These are phyloP conservation scores for Microbotryum saponariae DNA, from an alignment of 1,284 basidiomycete species.

Conservation along the genomic window DNA sequence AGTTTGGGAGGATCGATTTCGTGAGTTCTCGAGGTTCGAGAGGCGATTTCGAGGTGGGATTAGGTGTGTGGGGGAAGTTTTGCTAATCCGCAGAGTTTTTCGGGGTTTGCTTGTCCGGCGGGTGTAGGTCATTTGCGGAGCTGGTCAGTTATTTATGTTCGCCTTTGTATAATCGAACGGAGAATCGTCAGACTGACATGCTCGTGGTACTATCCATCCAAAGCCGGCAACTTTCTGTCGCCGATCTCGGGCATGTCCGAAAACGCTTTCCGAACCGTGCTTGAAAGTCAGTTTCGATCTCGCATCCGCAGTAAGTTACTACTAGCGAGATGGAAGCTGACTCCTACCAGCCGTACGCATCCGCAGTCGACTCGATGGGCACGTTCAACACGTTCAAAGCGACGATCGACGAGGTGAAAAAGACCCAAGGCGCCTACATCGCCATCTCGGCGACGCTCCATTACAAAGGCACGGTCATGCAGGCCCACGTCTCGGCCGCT, in stretches of 20 bases:
- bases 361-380: slow-evolving; percentile 54
- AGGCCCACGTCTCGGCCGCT: slow-evolving; percentile 87
- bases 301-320: slow-evolving; percentile 40
- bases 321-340: too few relatives aligned
- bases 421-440: slow-evolving; percentile 71
- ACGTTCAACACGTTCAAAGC: slow-evolving; percentile 93
- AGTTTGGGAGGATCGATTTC: slow-evolving; percentile 84
- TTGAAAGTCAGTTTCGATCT: slow-evolving; percentile 73
- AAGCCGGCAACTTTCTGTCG: slow-evolving; percentile 41
- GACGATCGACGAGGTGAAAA: slow-evolving; percentile 64
- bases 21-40: slow-evolving; percentile 37
- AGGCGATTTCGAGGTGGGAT: too few relatives aligned
- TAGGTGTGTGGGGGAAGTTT: too few relatives aligned
- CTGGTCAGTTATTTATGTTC: background rate
- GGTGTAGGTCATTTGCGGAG: slow-evolving; percentile 51
- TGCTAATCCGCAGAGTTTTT: too few relatives aligned
- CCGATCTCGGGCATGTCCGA: slow-evolving; percentile 47
- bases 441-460: slow-evolving; percentile 88
- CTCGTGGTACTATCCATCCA: background rate
- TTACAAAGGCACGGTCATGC: slow-evolving; percentile 78
- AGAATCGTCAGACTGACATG: background rate
- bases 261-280: slow-evolving; percentile 83
- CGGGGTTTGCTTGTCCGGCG: too few relatives aligned
- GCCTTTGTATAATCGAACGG: background rate
- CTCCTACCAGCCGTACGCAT: too few relatives aligned